A percentile compares a stretch with the other conserved stretches of the same genome.
Conservation (phyloP, 1,284 basidiomycete genomes). For the Apiotrichum laibachii region DNA sequence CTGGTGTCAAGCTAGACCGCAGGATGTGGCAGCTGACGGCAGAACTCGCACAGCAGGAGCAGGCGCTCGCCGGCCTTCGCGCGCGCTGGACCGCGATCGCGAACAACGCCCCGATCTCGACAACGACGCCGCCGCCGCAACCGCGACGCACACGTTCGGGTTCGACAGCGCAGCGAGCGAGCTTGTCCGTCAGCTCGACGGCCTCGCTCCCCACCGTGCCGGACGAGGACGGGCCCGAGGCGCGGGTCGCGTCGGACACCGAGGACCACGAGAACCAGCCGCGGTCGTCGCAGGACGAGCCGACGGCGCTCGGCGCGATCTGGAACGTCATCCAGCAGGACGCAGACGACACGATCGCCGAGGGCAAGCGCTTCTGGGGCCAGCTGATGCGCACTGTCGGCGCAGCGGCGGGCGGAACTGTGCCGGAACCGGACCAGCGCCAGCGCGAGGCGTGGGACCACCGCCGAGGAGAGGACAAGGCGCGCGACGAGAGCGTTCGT, state of each 20-base stretch:
- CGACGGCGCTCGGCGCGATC: conserved; percentile 4
- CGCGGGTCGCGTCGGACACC: background rate
- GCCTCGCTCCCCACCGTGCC: conserved; percentile 10
- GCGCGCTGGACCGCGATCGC: conserved; percentile 37
- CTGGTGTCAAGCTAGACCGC: no score
- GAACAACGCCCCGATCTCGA: conserved; percentile 11
- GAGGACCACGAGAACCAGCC: background rate
- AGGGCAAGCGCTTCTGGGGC: conserved; percentile 43
- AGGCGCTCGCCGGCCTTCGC: conserved; percentile 36
- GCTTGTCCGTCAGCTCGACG: background rate
- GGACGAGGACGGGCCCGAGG: conserved; percentile 4
- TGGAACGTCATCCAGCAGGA: conserved; percentile 10
- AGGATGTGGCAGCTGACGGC: background rate
- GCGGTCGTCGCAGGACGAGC: background rate
- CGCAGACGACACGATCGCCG: conserved; percentile 23
- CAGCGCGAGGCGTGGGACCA: background rate
- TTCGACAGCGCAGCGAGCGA: background rate
- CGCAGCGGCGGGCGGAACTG: conserved; percentile 41
- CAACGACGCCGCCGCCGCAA: background rate
- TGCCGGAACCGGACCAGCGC: conserved; percentile 20
- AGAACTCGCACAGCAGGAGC: conserved; percentile 42
- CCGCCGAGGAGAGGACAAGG: background rate
- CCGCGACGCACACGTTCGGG: background rate
- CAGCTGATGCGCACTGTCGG: conserved; percentile 42
- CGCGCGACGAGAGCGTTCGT: background rate